Evolutionary conservation across 139 green algal species (phyloP).

Genomic region (Chlorella vulgaris): DNA sequence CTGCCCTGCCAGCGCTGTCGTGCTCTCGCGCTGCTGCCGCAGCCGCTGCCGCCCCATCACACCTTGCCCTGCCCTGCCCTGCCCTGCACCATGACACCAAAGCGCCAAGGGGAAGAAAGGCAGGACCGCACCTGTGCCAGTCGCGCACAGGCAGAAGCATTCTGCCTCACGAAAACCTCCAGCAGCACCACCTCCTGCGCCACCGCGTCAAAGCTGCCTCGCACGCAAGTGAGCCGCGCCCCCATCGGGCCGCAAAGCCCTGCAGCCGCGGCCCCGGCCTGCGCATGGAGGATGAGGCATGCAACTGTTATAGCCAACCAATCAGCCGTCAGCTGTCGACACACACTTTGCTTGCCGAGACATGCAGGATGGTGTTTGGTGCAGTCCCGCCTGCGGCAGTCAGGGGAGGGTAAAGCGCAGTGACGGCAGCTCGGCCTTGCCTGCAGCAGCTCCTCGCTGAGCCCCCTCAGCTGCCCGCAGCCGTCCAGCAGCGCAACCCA

Average conservation of each 20-base stretch:
- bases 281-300: not conserved
- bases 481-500: constrained; percentile 46
- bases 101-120: not conserved
- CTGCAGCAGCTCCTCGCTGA: constrained; percentile 15
- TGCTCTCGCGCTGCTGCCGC: no score
- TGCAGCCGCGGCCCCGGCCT: not conserved
- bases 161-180: constrained; percentile 47
- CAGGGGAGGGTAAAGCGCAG: no score
- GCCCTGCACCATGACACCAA: not conserved
- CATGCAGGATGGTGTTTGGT: no score
- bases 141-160: constrained; percentile 32
- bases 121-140: constrained; percentile 30
- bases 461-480: not conserved
- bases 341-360: no score
- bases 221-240: not conserved
- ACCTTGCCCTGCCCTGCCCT: no score
- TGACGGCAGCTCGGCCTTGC: not conserved
- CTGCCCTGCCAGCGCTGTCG: no score
- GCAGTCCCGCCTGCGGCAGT: no score
- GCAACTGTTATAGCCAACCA: not conserved
- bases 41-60: no score
- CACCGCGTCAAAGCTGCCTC: not conserved
- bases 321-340: not conserved
- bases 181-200: constrained; percentile 27
- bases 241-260: not conserved